phyloP scores from a whole-genome alignment of 805 yeast species.

The Starmerella cellae region DNA sequence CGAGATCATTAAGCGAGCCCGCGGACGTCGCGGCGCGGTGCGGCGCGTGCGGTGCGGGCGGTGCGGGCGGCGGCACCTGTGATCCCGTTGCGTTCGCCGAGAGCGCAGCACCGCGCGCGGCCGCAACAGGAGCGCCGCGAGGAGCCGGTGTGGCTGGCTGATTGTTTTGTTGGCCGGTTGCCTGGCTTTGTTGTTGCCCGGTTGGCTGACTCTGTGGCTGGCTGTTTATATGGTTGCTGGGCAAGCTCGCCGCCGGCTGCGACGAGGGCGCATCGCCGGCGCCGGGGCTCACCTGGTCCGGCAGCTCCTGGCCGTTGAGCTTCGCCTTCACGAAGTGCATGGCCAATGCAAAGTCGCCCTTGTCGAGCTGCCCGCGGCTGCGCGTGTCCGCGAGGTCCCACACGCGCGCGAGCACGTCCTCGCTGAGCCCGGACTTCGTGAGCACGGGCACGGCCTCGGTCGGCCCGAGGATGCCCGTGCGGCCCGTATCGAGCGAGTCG shows the following conservation, averaged over 20 bases:
- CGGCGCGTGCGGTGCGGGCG: slow-evolving; percentile 1
- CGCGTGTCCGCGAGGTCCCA: slow-evolving; percentile 94
- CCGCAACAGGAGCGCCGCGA: background rate
- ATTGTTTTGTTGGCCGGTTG: background rate
- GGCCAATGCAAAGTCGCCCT: slow-evolving; percentile 80
- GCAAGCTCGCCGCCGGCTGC: background rate
- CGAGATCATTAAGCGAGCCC: slow-evolving; percentile 25
- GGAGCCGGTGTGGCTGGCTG: background rate
- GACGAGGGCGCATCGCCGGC: slow-evolving; percentile 9
- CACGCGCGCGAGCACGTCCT: slow-evolving; percentile 69
- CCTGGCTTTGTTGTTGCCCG: background rate
- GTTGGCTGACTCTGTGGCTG: no score
- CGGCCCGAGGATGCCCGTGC: slow-evolving; percentile 53
- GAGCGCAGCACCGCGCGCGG: no score
- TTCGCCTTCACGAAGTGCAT: slow-evolving; percentile 82
- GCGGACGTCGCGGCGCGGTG: background rate
- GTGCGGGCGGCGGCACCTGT: background rate
- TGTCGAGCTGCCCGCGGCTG: slow-evolving; percentile 68
- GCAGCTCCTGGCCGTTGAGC: slow-evolving; percentile 64
- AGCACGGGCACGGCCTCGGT: slow-evolving; percentile 77
- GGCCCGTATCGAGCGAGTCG: slow-evolving; percentile 56
- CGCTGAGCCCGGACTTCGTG: slow-evolving; percentile 74
- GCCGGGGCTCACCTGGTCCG: slow-evolving; percentile 33
- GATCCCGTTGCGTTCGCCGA: no score
- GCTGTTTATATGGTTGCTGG: no score